A percentile compares a stretch with the other conserved stretches of the same genome.
phyloP scores from a whole-genome alignment of 345 rosid genomes.

The Camelina laxa region DNA sequence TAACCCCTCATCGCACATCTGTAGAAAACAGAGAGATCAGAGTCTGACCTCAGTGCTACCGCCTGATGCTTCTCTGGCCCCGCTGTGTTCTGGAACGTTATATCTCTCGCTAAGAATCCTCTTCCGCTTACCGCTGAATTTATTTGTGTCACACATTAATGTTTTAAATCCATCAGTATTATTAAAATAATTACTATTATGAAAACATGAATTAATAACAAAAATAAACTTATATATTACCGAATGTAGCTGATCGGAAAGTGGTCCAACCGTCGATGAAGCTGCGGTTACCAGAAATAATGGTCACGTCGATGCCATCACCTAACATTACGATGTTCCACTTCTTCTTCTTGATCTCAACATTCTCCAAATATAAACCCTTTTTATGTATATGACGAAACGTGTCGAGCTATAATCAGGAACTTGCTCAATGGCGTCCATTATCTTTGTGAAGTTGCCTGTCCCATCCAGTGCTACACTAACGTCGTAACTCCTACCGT shows the following conservation, averaged over 20 bases:
- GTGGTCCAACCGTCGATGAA: constrained; percentile 87
- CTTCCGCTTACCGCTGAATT: constrained; percentile 80
- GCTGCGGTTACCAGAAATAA: constrained; percentile 72
- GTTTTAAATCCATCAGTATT: neutral
- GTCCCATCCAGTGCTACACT: constrained; percentile 83
- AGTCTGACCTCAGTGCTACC: constrained; percentile 79
- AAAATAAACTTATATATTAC: constrained; percentile 41
- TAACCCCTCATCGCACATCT: constrained; percentile 70
- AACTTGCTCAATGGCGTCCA: constrained; percentile 66
- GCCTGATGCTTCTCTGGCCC: constrained; percentile 94
- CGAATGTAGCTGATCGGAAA: constrained; percentile 88
- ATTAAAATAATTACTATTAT: neutral
- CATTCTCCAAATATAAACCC: constrained; percentile 75
- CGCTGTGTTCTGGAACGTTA: constrained; percentile 87
- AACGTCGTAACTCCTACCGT: constrained; percentile 46
- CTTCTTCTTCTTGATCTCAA: constrained; percentile 84
- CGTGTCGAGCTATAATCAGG: constrained; percentile 70
- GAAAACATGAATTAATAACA: neutral
- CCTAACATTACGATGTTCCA: constrained; percentile 85
- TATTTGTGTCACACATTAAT: neutral
- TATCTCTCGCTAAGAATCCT: constrained; percentile 83
- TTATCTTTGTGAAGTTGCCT: constrained; percentile 66
- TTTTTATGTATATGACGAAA: constrained; percentile 62
- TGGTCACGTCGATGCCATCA: constrained; percentile 68
- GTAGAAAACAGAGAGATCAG: constrained; percentile 75